phyloP scores from a whole-genome alignment of 2,329 filamentous ascomycete genomes.

The Colletotrichum somersetense region DNA sequence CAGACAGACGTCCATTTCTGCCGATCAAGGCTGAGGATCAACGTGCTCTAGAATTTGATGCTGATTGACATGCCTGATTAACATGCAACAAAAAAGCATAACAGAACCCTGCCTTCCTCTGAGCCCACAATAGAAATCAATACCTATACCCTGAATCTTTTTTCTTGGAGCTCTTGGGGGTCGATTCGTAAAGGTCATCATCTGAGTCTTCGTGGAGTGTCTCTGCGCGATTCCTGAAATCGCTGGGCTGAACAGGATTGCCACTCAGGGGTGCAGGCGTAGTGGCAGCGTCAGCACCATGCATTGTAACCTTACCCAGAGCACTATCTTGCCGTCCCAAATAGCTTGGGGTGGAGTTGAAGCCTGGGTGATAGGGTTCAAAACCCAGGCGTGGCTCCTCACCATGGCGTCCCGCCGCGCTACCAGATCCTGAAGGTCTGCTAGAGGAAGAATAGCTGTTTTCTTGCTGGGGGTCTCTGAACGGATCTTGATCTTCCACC shows the following conservation, averaged over 20 bases:
- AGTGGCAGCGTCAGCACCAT: slow-evolving; percentile 49
- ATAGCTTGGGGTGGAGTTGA: slow-evolving; percentile 51
- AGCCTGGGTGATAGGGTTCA: slow-evolving; percentile 57
- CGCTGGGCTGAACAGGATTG: slow-evolving; percentile 37
- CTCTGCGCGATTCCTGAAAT: slow-evolving; percentile 41
- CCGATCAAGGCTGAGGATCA: neutral
- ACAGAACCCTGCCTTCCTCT: neutral
- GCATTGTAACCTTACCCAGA: slow-evolving; percentile 57
- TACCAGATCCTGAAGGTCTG: slow-evolving; percentile 43
- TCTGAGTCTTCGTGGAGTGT: slow-evolving; percentile 44
- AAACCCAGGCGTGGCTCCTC: slow-evolving; percentile 52
- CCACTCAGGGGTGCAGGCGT: slow-evolving; percentile 32
- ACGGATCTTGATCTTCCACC: slow-evolving; percentile 46
- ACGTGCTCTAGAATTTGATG: neutral
- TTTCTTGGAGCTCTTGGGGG: slow-evolving; percentile 48
- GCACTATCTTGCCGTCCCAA: slow-evolving; percentile 56
- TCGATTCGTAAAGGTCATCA: slow-evolving; percentile 58
- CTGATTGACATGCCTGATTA: neutral
- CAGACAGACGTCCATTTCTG: slow-evolving; percentile 2
- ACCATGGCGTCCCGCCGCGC: slow-evolving; percentile 41
- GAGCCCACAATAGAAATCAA: neutral
- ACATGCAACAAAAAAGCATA: neutral
- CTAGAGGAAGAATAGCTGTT: slow-evolving; percentile 25
- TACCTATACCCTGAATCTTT: slow-evolving; percentile 50
- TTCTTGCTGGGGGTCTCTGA: slow-evolving; percentile 45